These are phyloP conservation scores for Lasiosphaeria hispida DNA, from an alignment of 495 filamentous ascomycete genomes.

Conservation along the genomic window DNA sequence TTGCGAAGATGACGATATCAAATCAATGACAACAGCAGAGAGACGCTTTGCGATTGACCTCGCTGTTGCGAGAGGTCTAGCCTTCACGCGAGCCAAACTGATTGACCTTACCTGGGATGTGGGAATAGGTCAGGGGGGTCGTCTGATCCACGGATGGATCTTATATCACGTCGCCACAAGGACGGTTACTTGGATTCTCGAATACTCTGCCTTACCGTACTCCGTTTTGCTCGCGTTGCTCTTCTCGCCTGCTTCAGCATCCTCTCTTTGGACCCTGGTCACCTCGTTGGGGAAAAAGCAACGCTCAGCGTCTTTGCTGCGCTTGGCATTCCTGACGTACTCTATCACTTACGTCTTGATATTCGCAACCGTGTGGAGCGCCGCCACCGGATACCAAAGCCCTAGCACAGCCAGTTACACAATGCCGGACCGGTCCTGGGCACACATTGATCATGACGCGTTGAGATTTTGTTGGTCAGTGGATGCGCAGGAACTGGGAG, in stretches of 20 bases:
- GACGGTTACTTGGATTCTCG: slow-evolving; percentile 10
- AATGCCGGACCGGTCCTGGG: no score
- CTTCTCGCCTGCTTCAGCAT: background rate
- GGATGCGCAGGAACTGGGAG: no score
- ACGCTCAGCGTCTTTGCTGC: background rate
- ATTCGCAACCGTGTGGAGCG: background rate
- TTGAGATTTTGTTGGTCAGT: no score
- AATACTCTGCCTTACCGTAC: slow-evolving; percentile 6
- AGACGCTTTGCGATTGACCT: no score
- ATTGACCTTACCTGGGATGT: slow-evolving; percentile 14
- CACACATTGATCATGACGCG: no score
- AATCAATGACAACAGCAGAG: no score
- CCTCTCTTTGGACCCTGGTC: slow-evolving; percentile 2
- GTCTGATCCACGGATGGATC: slow-evolving; percentile 5
- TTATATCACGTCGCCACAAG: slow-evolving; percentile 7
- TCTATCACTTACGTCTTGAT: background rate
- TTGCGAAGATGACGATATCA: no score
- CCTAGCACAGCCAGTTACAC: no score
- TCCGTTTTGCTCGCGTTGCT: background rate
- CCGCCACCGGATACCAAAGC: no score
- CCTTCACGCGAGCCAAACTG: slow-evolving; percentile 9
- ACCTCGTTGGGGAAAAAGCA: background rate
- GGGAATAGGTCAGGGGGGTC: slow-evolving; percentile 3
- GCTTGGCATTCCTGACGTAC: background rate
- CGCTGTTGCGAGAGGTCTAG: background rate